Conservation (phyloP, 352 stramenopile species). For the Ophiocytium majus region DNA sequence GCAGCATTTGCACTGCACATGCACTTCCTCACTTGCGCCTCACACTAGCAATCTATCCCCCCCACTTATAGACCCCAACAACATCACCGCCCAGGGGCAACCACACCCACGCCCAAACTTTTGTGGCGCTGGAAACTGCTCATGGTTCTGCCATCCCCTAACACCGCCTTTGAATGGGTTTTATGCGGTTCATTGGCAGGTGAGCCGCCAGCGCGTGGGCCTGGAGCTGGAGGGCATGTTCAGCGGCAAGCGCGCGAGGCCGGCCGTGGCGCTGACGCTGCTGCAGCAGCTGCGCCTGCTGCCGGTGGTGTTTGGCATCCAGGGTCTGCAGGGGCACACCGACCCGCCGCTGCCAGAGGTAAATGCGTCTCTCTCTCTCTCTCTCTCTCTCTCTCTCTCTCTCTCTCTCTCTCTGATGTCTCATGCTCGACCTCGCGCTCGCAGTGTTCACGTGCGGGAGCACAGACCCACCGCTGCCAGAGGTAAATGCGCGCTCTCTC, state of each 20-base stretch:
- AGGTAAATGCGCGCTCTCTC: not conserved
- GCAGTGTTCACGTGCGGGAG: not conserved
- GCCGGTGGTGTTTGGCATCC: conserved; percentile 23
- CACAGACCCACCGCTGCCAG: not conserved
- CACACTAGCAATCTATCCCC: too few species aligned
- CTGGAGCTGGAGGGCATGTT: conserved; percentile 54
- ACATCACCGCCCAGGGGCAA: too few species aligned
- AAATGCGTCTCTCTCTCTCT: not conserved
- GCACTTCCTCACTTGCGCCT: too few species aligned
- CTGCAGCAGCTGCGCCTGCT: conserved; percentile 42
- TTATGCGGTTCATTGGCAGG: conserved; percentile 31
- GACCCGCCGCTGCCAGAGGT: not conserved
- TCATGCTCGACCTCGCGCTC: not conserved
- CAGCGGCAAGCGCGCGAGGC: conserved; percentile 44
- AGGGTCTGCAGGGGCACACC: not conserved
- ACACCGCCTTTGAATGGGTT: too few species aligned
- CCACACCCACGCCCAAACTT: too few species aligned
- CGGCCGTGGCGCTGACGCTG: conserved; percentile 35
- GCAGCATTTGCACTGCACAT: too few species aligned
- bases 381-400: not conserved
- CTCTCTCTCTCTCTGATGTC: not conserved
- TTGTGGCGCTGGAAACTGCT: too few species aligned
- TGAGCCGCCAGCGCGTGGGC: conserved; percentile 53
- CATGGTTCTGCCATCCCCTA: too few species aligned
- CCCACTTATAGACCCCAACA: too few species aligned